Base-by-base conservation (phyloP, 495 filamentous ascomycete species). In the Penicillium daleae region DNA sequence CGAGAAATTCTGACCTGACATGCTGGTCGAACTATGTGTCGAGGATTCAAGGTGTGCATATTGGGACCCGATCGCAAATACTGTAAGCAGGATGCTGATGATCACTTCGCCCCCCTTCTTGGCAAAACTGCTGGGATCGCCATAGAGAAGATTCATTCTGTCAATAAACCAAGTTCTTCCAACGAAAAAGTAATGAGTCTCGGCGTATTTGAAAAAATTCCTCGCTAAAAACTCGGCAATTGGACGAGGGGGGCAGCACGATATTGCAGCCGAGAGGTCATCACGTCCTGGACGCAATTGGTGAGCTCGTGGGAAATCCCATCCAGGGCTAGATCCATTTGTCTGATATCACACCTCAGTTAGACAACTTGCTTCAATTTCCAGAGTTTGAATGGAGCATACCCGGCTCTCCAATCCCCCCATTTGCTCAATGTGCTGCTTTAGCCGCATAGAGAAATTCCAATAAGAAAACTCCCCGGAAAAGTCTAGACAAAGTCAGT, bases 1-100 rank as follows among this genome's bases (percentile, higher is more conserved):
- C 4, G 49, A 51, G 17, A 51, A 21, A 6, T 31, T 27, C 19
- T 51, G 49, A 17, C 29, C 12, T 13, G 49, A 17, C 4, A 26
- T 31, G 5, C 26, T 12, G 13, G 13, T 27, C 13, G 49, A 51
- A 12, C 12, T 51, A 2, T 51, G 40, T 10, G 24, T n/a, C 9
- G 65, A 65, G 0, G 71, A 67, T 29, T 71, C 69, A 24, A 81
- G 69, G 60, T 81, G 70, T 0, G 76, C 74, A 63, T 76, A 81
- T 58, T 81, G 78, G 4, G 78, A 76, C 7, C 78, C 78, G 27
- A 81, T 78, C 6, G 78, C 78, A 13, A 81, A 66, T 1, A 76
- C 59, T 24, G 70, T 74, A 3, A 80, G 66, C 4, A 81, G 48
- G 29, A 73, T 72, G 51, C 72, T 70, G 13, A 78, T 56, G n/a